Conservation (phyloP, 257 asterid genomes). For the Jacaranda mimosifolia region DNA sequence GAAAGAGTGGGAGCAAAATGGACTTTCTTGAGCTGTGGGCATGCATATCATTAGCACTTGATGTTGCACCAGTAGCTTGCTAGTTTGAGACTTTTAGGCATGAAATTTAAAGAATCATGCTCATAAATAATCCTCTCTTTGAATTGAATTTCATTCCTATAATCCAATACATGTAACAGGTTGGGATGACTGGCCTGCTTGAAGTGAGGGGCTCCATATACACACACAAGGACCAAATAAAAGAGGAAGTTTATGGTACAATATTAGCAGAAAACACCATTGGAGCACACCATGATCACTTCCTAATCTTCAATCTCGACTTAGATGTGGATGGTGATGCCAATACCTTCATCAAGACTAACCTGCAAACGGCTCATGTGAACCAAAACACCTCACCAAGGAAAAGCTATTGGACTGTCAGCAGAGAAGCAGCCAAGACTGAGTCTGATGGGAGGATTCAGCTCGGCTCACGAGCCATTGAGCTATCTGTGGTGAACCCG, state of each 20-base stretch:
- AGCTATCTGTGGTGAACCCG: constrained; percentile 53
- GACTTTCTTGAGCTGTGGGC: too few relatives aligned
- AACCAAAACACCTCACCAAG: constrained; percentile 36
- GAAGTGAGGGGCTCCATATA: constrained; percentile 59
- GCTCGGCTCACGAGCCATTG: constrained; percentile 43
- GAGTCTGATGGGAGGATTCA: constrained; percentile 58
- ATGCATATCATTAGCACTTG: too few relatives aligned
- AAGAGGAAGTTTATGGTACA: constrained; percentile 59
- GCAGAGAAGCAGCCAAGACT: constrained; percentile 40
- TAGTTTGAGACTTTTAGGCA: too few relatives aligned
- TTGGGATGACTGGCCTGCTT: constrained; percentile 66
- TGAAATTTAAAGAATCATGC: too few relatives aligned
- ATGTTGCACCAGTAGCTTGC: too few relatives aligned
- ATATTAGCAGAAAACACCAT: constrained; percentile 61
- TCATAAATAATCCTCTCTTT: background rate
- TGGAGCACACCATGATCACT: constrained; percentile 68
- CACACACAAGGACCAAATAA: constrained; percentile 55
- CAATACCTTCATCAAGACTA: constrained; percentile 61
- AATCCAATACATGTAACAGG: constrained; percentile 32
- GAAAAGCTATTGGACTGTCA: constrained; percentile 60
- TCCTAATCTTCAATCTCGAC: constrained; percentile 59
- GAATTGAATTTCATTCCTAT: constrained; percentile 4
- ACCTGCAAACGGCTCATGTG: constrained; percentile 39
- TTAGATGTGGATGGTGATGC: constrained; percentile 62
- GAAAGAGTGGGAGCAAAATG: too few relatives aligned